Conservation (phyloP, 208 protist species). For the Novymonas esmeraldas region DNA sequence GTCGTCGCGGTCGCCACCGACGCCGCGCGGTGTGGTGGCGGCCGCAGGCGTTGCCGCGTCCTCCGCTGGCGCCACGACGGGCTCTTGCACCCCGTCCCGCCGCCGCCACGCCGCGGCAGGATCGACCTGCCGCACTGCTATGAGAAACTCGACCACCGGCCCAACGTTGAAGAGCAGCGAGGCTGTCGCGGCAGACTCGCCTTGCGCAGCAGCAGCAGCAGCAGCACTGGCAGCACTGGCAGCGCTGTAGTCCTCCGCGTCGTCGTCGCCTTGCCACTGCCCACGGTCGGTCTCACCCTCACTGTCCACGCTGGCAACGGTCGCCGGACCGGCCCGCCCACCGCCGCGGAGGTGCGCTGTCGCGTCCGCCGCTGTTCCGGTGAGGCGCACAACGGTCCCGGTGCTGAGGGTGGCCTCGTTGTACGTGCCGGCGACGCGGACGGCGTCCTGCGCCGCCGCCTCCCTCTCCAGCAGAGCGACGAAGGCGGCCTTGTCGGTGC, state of each 20-base stretch:
- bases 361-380: neutral
- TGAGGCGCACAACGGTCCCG: neutral
- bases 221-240: neutral
- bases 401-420: no score
- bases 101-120: no score
- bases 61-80: no score
- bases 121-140: conserved; percentile 14
- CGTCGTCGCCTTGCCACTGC: no score
- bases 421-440: neutral
- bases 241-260: neutral
- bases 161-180: conserved; percentile 26
- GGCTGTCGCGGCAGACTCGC: neutral
- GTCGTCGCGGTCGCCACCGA: neutral
- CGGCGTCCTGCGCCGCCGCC: conserved; percentile 12
- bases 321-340: conserved; percentile 1
- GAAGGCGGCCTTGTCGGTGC: conserved; percentile 9
- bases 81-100: no score
- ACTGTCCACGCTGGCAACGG: neutral
- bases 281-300: no score
- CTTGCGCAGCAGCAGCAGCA: neutral
- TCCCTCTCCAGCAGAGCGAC: conserved; percentile 19
- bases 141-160: conserved; percentile 19
- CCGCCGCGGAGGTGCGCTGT: neutral
- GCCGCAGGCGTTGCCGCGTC: no score
- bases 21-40: no score